phyloP scores from a whole-genome alignment of 2,329 filamentous ascomycete genomes.

The Phialophora verrucosa region DNA sequence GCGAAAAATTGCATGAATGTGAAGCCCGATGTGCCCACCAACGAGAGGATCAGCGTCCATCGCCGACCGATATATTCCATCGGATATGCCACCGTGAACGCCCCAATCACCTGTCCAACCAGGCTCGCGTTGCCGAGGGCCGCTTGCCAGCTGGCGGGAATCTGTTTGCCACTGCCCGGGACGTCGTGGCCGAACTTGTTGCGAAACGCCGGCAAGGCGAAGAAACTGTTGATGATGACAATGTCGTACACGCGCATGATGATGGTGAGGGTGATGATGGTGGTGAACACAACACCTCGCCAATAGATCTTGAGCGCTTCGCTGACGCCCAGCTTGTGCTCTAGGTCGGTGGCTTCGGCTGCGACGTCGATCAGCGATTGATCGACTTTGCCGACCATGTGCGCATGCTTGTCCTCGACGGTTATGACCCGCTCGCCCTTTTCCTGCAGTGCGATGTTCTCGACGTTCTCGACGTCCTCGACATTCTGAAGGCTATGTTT shows the following conservation, averaged over 20 bases:
- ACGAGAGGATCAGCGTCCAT: conserved; percentile 61
- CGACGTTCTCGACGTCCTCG: conserved; percentile 6
- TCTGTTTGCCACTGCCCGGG: conserved; percentile 48
- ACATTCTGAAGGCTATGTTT: conserved; percentile 2
- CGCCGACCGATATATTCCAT: conserved; percentile 70
- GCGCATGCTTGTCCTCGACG: conserved; percentile 14
- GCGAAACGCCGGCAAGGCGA: conserved; percentile 44
- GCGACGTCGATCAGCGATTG: conserved; percentile 17
- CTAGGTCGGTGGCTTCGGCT: conserved; percentile 11
- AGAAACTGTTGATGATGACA: conserved; percentile 40
- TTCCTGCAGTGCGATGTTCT: conserved; percentile 1
- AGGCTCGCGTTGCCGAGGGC: conserved; percentile 62
- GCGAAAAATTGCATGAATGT: conserved; percentile 50
- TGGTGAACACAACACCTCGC: conserved; percentile 7
- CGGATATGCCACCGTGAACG: conserved; percentile 68
- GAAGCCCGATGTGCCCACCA: conserved; percentile 36
- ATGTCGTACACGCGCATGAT: conserved; percentile 42
- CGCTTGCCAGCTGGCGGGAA: conserved; percentile 63
- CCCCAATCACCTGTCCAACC: conserved; percentile 68
- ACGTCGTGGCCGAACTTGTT: conserved; percentile 30
- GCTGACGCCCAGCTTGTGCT: conserved; percentile 14
- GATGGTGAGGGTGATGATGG: conserved; percentile 31
- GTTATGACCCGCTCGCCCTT: conserved; percentile 4
- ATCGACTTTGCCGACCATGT: conserved; percentile 14
- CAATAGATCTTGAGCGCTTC: conserved; percentile 17